These are phyloP conservation scores for Russula earlei DNA, from an alignment of 768 basidiomycete species.

Conservation along the genomic window DNA sequence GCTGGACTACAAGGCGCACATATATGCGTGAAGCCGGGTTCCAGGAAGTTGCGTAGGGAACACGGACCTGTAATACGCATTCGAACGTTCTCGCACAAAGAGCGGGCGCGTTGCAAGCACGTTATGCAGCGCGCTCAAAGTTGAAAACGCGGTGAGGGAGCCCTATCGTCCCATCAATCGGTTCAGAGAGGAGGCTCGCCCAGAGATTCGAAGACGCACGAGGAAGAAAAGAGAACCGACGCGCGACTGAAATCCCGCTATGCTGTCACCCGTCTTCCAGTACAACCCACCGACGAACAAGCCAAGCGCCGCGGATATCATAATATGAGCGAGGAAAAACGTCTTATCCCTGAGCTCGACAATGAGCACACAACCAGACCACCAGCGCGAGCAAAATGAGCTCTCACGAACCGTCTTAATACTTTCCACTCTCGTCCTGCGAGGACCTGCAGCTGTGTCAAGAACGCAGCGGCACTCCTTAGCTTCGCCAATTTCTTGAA, in stretches of 20 bases:
- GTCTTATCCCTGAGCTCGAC: conserved; percentile 58
- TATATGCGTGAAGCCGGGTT: not conserved
- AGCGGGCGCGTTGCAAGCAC: conserved; percentile 75
- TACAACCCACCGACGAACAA: conserved; percentile 89
- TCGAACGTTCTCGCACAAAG: conserved; percentile 84
- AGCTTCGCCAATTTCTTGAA: conserved; percentile 14
- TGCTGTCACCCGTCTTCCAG: conserved; percentile 66
- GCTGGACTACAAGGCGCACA: conserved; percentile 47
- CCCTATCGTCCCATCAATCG: conserved; percentile 39
- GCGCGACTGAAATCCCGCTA: conserved; percentile 89
- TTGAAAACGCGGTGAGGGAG: conserved; percentile 83
- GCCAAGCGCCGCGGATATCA: conserved; percentile 62
- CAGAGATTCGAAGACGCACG: conserved; percentile 30
- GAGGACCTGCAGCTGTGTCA: conserved; percentile 82
- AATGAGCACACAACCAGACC: not conserved
- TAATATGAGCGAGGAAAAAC: conserved; percentile 70
- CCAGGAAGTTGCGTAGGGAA: not conserved
- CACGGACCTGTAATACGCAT: conserved; percentile 70
- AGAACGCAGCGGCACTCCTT: conserved; percentile 63
- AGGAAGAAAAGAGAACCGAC: conserved; percentile 95
- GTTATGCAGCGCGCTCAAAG: conserved; percentile 84
- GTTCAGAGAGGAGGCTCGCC: no score
- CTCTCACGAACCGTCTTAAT: conserved; percentile 46
- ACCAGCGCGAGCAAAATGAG: no score
- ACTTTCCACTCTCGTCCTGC: conserved; percentile 82